These are phyloP conservation scores for Fusarium sp. DNA, from an alignment of 2,329 filamentous ascomycete genomes.

Conservation along the genomic window DNA sequence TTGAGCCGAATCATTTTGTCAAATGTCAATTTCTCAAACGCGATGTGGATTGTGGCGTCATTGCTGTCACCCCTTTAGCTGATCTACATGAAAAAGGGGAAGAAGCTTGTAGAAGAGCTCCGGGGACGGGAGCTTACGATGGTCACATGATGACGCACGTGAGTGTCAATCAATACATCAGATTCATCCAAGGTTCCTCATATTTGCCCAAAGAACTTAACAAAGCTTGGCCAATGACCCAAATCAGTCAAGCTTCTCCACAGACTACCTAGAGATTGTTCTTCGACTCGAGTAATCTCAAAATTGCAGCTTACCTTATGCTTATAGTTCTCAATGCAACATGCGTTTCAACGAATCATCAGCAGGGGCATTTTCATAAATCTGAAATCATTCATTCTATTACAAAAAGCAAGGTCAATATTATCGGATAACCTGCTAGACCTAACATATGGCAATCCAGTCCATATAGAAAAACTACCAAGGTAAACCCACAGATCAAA, in stretches of 20 bases:
- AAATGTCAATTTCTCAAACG: background rate
- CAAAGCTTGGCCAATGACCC: background rate
- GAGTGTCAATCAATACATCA: background rate
- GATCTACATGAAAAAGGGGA: slow-evolving; percentile 13
- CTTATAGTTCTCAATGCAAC: background rate
- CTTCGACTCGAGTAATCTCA: background rate
- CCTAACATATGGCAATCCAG: background rate
- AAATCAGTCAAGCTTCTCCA: background rate
- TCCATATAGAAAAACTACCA: background rate
- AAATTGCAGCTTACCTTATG: background rate
- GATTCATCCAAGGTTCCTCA: background rate
- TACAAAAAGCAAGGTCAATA: background rate
- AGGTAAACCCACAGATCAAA: background rate
- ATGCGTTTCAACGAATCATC: background rate
- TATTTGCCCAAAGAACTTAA: background rate
- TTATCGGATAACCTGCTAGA: background rate
- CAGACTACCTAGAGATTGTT: background rate
- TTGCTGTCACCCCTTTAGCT: slow-evolving; percentile 11
- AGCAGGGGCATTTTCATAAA: background rate
- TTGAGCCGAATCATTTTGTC: background rate
- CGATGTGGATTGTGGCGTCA: slow-evolving; percentile 24
- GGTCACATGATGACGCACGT: slow-evolving; percentile 21
- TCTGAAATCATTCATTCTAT: background rate
- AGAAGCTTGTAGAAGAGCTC: background rate
- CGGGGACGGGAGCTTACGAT: background rate